These are phyloP conservation scores for Cryptosporidium andersoni DNA, from an alignment of 169 alveolate genomes.

Conservation along the genomic window DNA sequence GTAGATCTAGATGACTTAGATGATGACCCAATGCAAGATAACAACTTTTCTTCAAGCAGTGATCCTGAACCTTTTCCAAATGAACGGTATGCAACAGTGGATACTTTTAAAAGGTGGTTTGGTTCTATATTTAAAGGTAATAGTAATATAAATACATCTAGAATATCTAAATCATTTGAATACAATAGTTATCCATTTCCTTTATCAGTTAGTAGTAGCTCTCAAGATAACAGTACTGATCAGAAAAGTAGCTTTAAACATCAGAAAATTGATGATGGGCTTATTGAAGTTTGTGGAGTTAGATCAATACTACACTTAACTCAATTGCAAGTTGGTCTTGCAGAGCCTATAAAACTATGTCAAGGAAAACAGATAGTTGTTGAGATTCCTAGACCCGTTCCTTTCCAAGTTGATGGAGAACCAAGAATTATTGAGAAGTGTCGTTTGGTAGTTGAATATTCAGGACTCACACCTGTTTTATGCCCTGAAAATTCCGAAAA, in stretches of 20 bases:
- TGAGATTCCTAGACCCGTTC: slow-evolving; percentile 70
- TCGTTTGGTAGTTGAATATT: slow-evolving; percentile 9
- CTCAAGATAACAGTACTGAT: background rate
- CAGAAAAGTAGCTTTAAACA: slow-evolving; percentile 25
- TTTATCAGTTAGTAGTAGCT: too few relatives aligned
- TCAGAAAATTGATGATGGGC: slow-evolving; percentile 78
- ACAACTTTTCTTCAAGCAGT: background rate
- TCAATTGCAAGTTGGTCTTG: slow-evolving; percentile 80
- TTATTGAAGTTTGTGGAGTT: slow-evolving; percentile 81
- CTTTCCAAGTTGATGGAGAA: slow-evolving; percentile 78
- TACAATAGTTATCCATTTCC: background rate
- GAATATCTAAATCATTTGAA: slow-evolving; percentile 24
- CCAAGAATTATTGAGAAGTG: slow-evolving; percentile 73
- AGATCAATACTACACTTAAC: slow-evolving; percentile 78
- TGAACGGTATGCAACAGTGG: slow-evolving; percentile 17
- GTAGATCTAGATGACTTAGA: too few relatives aligned
- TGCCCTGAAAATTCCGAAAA: slow-evolving; percentile 49
- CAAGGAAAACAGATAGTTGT: slow-evolving; percentile 73
- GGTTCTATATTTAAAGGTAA: slow-evolving; percentile 1
- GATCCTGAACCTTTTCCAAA: slow-evolving; percentile 1
- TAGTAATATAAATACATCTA: slow-evolving; percentile 14
- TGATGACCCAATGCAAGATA: too few relatives aligned
- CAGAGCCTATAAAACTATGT: slow-evolving; percentile 74
- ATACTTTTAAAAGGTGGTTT: background rate
- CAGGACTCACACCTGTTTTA: slow-evolving; percentile 43